A percentile compares a stretch with the other conserved stretches of the same genome.
Evolutionary conservation across 177 flowering plant species (phyloP).

Genomic region (Vitis hybrid): DNA sequence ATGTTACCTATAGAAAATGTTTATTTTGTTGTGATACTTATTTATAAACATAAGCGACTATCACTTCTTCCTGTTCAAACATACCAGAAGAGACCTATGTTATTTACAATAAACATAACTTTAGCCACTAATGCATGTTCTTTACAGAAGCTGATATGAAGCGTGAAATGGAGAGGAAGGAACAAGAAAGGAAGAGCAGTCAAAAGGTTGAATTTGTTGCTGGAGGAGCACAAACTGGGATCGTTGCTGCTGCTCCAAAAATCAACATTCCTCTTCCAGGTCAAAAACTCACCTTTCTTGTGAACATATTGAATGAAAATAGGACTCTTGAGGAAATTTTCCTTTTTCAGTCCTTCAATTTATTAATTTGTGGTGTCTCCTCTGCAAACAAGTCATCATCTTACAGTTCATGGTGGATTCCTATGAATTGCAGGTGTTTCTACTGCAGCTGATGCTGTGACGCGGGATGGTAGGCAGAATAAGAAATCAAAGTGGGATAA

Average conservation of each 20-base stretch:
- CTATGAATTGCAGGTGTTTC: constrained; percentile 36
- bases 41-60: too few relatives aligned
- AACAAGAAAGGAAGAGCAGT: constrained; percentile 77
- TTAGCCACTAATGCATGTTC: constrained; percentile 9
- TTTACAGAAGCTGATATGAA: constrained; percentile 79
- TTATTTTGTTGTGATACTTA: too few relatives aligned
- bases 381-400: neutral
- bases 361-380: neutral
- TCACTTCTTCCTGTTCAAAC: too few relatives aligned
- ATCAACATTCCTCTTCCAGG: constrained; percentile 58
- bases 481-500: constrained; percentile 98
- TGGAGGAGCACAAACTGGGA: constrained; percentile 62
- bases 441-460: constrained; percentile 37
- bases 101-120: neutral
- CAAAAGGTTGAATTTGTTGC: constrained; percentile 71
- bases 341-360: neutral
- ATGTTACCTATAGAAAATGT: too few relatives aligned
- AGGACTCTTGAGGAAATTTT: neutral
- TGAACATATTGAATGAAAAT: neutral
- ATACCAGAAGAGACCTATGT: too few relatives aligned
- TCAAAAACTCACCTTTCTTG: constrained; percentile 13
- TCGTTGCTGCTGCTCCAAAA: constrained; percentile 40
- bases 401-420: neutral
- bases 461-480: constrained; percentile 72
- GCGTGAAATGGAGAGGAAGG: constrained; percentile 83